These are phyloP conservation scores for Fagopyrum tataricum DNA, from an alignment of 148 eudicot species.

Conservation along the genomic window DNA sequence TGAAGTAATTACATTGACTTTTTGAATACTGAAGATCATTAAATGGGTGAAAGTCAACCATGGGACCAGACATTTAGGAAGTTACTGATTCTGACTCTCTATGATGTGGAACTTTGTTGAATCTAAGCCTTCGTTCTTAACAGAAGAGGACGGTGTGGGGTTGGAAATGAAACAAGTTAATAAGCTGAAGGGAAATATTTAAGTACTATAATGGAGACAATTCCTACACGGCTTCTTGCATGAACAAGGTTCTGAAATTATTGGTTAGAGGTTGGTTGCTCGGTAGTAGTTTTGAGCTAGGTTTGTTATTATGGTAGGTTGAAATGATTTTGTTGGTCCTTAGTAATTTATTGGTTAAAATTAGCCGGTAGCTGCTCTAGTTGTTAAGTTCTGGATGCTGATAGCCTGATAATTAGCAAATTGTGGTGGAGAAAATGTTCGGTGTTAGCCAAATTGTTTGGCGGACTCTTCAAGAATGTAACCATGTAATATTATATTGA, in stretches of 20 bases:
- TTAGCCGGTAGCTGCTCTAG: too few relatives aligned
- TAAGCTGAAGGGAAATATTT: too few relatives aligned
- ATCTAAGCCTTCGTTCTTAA: not conserved
- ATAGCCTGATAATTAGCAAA: not conserved
- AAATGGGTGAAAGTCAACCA: constrained; percentile 1
- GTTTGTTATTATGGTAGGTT: not conserved
- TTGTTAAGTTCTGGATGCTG: too few relatives aligned
- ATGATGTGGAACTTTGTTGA: not conserved
- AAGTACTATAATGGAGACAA: too few relatives aligned
- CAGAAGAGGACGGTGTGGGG: not conserved
- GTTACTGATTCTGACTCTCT: not conserved
- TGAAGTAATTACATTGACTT: constrained; percentile 4
- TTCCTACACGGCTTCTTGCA: not conserved
- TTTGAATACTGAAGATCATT: not conserved
- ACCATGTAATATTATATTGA: not conserved
- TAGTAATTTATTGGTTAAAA: not conserved
- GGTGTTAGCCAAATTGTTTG: not conserved
- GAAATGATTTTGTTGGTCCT: not conserved
- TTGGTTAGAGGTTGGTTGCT: not conserved
- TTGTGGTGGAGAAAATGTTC: not conserved
- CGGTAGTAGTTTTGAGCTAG: not conserved
- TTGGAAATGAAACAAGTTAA: not conserved
- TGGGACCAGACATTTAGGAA: not conserved
- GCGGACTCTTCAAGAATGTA: not conserved
- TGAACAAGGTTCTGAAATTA: not conserved